phyloP scores from a whole-genome alignment of 1,284 basidiomycete genomes.

The Ustilago vetiveriae region DNA sequence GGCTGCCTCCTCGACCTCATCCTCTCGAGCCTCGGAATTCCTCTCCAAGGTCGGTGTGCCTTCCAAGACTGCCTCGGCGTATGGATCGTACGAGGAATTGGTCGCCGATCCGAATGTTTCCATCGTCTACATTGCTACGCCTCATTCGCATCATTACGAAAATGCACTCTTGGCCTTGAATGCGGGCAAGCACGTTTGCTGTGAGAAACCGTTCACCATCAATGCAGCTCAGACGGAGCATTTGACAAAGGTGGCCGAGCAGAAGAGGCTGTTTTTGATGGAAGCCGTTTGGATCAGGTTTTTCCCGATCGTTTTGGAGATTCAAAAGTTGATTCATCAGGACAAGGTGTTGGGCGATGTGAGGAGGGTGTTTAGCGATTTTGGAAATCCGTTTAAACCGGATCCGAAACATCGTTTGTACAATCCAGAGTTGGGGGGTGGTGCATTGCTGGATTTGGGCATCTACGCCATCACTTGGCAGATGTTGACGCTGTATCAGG shows the following conservation, averaged over 20 bases:
- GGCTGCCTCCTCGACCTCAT: constrained; percentile 76
- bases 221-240: constrained; percentile 71
- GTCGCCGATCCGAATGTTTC: constrained; percentile 75
- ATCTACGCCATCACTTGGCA: constrained; percentile 66
- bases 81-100: constrained; percentile 80
- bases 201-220: constrained; percentile 69
- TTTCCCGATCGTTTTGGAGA: constrained; percentile 51
- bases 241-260: constrained; percentile 77
- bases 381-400: constrained; percentile 36
- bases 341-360: constrained; percentile 49
- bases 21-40: constrained; percentile 78
- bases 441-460: constrained; percentile 79
- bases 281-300: constrained; percentile 60
- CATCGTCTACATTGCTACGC: constrained; percentile 74
- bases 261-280: constrained; percentile 59
- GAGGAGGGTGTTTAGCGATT: constrained; percentile 43
- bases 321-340: constrained; percentile 47
- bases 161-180: constrained; percentile 80
- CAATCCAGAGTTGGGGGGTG: constrained; percentile 83
- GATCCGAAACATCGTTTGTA: constrained; percentile 79
- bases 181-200: constrained; percentile 80
- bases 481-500: constrained; percentile 45
- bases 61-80: constrained; percentile 73
- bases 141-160: constrained; percentile 83
- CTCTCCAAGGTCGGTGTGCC: constrained; percentile 71